Percentiles rank a stretch among this genome's conserved stretches.
These are phyloP conservation scores for Scopulariopsis brevicaulis DNA, from an alignment of 2,329 filamentous ascomycete species.

Conservation along the genomic window DNA sequence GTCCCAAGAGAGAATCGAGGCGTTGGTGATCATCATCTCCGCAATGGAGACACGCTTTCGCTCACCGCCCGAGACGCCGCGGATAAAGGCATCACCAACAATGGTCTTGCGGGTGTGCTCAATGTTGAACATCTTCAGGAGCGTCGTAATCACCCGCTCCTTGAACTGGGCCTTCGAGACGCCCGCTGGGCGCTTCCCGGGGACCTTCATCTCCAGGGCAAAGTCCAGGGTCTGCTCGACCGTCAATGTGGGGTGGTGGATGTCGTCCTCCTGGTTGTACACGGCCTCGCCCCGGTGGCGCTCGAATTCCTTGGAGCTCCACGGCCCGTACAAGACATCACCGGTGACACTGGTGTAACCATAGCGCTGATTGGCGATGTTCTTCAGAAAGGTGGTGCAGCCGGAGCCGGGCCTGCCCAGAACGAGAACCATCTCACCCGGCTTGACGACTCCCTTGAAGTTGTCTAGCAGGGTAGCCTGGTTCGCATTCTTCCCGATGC, in stretches of 20 bases:
- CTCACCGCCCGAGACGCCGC: conserved; percentile 71
- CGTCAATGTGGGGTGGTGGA: conserved; percentile 75
- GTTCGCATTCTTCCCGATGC: conserved; percentile 52
- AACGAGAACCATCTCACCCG: conserved; percentile 83
- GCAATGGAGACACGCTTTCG: conserved; percentile 73
- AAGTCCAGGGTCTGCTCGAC: conserved; percentile 82
- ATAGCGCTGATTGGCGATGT: conserved; percentile 53
- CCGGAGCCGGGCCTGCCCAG: conserved; percentile 66
- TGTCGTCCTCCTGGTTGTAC: conserved; percentile 79
- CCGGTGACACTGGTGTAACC: conserved; percentile 47
- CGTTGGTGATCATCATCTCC: conserved; percentile 69
- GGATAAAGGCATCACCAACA: conserved; percentile 71
- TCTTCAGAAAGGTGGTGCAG: conserved; percentile 59
- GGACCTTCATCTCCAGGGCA: conserved; percentile 74
- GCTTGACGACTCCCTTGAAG: conserved; percentile 60
- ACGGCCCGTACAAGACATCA: conserved; percentile 68
- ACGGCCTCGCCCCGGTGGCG: conserved; percentile 68
- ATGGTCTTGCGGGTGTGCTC: conserved; percentile 78
- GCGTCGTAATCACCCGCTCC: conserved; percentile 57
- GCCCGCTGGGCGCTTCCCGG: conserved; percentile 65
- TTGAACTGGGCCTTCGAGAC: conserved; percentile 67
- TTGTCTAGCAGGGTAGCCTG: conserved; percentile 65
- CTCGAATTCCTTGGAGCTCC: conserved; percentile 59
- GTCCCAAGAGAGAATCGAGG: conserved; percentile 64
- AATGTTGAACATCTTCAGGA: conserved; percentile 90